Percentiles rank a stretch among this genome's conserved stretches.
Evolutionary conservation across 495 filamentous ascomycete genomes (phyloP).

Genomic region (Aspergillus steynii): DNA sequence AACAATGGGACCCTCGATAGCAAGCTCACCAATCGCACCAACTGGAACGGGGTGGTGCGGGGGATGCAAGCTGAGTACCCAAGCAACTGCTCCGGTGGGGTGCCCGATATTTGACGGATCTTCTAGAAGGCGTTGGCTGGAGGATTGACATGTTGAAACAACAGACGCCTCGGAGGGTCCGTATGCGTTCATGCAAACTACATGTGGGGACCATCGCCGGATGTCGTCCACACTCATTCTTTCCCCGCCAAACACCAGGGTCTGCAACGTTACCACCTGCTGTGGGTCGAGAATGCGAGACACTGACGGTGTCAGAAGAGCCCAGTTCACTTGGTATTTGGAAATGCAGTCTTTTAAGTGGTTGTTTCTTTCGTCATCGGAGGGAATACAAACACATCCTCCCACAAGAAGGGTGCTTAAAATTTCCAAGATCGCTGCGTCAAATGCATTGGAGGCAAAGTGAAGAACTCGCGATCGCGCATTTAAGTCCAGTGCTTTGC

Average conservation of each 20-base stretch:
- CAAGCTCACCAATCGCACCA: not conserved
- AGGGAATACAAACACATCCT: not conserved
- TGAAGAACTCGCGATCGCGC: not conserved
- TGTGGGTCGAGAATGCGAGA: not conserved
- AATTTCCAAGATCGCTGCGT: not conserved
- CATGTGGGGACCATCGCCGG: not conserved
- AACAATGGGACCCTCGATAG: not conserved
- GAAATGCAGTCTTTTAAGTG: not conserved
- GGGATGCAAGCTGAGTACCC: not conserved
- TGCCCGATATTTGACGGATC: constrained; percentile 1
- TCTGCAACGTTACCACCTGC: not conserved
- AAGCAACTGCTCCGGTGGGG: not conserved
- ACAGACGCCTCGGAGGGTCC: not conserved
- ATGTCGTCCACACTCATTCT: not conserved
- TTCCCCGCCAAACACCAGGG: not conserved
- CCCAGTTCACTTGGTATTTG: not conserved
- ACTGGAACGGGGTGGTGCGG: not conserved
- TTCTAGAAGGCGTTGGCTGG: not conserved
- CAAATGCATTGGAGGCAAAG: not conserved
- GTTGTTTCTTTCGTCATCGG: not conserved
- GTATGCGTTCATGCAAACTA: not conserved
- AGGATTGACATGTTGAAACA: not conserved
- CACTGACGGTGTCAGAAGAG: not conserved
- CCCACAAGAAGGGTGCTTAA: not conserved
- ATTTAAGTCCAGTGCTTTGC: not conserved